phyloP scores from a whole-genome alignment of 2,329 filamentous ascomycete genomes.

The Sarocladium kiliense region DNA sequence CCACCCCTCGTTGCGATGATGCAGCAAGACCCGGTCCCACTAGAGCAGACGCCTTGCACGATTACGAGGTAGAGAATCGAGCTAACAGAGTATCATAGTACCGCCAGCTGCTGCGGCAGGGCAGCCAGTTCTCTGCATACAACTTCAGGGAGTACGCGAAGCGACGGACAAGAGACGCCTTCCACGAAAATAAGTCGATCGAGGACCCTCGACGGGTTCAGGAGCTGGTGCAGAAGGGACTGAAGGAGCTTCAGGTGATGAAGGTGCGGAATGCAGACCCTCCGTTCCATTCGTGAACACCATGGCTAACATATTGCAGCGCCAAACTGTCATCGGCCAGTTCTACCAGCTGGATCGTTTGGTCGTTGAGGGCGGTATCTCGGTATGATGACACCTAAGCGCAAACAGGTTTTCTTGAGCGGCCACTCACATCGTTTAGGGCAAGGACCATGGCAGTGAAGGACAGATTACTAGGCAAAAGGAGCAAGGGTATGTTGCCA shows the following conservation, averaged over 20 bases:
- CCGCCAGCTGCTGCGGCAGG: slow-evolving; percentile 83
- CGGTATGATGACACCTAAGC: slow-evolving; percentile 45
- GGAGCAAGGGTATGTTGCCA: slow-evolving; percentile 62
- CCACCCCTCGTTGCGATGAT: too few species aligned
- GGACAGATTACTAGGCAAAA: slow-evolving; percentile 70
- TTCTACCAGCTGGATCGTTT: slow-evolving; percentile 90
- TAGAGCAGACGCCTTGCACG: too few species aligned
- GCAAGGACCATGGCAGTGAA: slow-evolving; percentile 63
- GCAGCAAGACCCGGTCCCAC: too few species aligned
- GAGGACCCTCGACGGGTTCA: slow-evolving; percentile 73
- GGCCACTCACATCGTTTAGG: slow-evolving; percentile 34
- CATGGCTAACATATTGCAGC: slow-evolving; percentile 44
- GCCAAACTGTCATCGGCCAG: slow-evolving; percentile 90
- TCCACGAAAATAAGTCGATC: slow-evolving; percentile 72
- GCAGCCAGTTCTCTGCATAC: slow-evolving; percentile 84
- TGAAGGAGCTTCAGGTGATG: slow-evolving; percentile 81
- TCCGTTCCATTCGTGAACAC: background rate
- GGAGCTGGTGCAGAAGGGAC: slow-evolving; percentile 81
- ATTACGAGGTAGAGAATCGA: too few species aligned
- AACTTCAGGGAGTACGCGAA: slow-evolving; percentile 98
- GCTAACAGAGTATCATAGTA: slow-evolving; percentile 53
- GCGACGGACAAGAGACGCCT: slow-evolving; percentile 84
- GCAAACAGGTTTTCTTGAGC: background rate
- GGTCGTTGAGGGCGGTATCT: slow-evolving; percentile 84
- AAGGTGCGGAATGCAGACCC: slow-evolving; percentile 57